Conservation (phyloP, 805 yeast genomes). For the Zygoascus biomembranicola region DNA sequence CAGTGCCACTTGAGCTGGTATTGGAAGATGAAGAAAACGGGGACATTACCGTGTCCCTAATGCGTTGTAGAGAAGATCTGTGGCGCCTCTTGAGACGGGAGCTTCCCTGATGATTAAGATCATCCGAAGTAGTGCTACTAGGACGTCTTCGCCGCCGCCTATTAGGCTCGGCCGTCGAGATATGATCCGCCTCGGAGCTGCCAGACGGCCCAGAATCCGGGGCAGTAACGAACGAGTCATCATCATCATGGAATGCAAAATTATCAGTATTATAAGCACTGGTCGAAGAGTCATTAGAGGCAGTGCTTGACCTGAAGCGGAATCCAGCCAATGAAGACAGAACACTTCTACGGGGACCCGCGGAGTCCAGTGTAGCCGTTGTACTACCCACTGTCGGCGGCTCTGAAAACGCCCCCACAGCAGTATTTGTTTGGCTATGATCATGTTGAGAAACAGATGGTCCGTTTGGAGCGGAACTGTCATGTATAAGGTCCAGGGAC, state of each 20-base stretch:
- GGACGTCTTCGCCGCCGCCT: constrained; percentile 2
- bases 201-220: not conserved
- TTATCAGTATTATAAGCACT: not conserved
- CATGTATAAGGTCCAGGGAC: not conserved
- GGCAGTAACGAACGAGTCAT: not conserved
- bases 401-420: no score
- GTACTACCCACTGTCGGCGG: no score
- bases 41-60: constrained; percentile 2
- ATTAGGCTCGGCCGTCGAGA: not conserved
- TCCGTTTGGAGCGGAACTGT: no score
- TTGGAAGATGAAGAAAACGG: not conserved
- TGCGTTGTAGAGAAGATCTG: constrained; percentile 1
- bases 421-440: no score
- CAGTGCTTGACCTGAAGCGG: not conserved
- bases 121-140: not conserved
- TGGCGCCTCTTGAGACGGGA: not conserved
- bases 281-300: not conserved
- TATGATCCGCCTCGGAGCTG: not conserved
- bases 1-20: not conserved
- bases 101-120: not conserved
- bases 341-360: not conserved
- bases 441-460: no score
- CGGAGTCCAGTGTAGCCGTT: no score
- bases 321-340: not conserved
- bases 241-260: not conserved